Evolutionary conservation across 108 stramenopile genomes (phyloP), one percentile per base, ranked within the genome.

Genomic region (Stephanodiscus triporus): DNA sequence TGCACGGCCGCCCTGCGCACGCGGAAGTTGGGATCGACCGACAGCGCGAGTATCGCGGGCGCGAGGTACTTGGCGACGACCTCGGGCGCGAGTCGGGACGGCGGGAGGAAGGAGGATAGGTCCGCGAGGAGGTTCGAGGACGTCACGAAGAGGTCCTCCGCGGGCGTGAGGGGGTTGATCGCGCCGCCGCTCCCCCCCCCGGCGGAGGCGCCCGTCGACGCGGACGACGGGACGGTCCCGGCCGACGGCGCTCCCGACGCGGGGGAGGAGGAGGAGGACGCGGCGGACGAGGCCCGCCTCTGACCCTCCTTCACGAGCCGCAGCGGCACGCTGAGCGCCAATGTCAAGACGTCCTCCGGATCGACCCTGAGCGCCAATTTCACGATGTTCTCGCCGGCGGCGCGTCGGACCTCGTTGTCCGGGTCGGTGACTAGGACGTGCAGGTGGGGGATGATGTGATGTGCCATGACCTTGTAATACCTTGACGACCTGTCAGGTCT

Each of bases 91-190:
- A 88, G 54, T 1, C 82, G 72, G 14, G 75, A 22, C 8, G 79
- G 79, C 17, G 82, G 71, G 9, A 70, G 43, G 49, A 90, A 62
- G 77, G 87, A 36, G 85, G 91, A 40, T 80, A 98, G 63, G 51
- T 97, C 93, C 17, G 94, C 96, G 63, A 98, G 71, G 63, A 98
- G 79, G 64, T 93, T 91, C 29, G 89, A 86, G 4, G 97, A 91
- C 8, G 98, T 97, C 61, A 97, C 97, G n/a, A 97, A 78, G 58
- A 97, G 70, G 45, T 97, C 96, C 76, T 98, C 98, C 0, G 74
- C 73, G 27, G 85, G 67, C 2, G 78, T 84, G 43, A 84, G 81
- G 68, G 85, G 54, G 71, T 48, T 71, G 38, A 40, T 61, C 6
- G 54, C 6, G 20, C 24, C 24, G 54, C 47, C 42, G 34, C 34